Base-by-base conservation (phyloP, 108 stramenopile genomes). In the Skeletonema menzelii region DNA sequence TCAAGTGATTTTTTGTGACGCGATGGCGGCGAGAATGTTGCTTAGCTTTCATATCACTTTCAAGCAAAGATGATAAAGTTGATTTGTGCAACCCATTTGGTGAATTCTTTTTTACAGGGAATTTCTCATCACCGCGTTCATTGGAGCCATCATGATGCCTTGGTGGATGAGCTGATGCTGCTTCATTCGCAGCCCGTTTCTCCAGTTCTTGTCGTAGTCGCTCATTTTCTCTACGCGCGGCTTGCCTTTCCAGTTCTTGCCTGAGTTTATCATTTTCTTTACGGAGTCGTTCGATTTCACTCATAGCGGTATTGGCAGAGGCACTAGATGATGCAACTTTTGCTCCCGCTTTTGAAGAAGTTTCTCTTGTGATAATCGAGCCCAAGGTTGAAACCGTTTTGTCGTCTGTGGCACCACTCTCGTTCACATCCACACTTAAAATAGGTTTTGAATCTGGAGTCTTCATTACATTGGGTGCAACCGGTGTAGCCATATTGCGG, bases 201-300 rank as follows among this genome's bases (percentile, higher is more conserved):
- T 42, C 40, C 40, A 42, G n/a, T 15, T 27, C 24, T 24, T 55
- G 17, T 53, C 62, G 40, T 17, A 63, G 59, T 11, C 53, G 66
- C 5, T 67, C 44, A 60, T 75, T 75, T 49, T 42, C 40, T 42
- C 40, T 15, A 42, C 40, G 40, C 15, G 4, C 20, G 8, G 49
- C 49, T 53, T 53, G 49, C 17, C 22, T 53, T 20, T 22, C 19
- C 49, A 77, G 63, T 49, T 70, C 47, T 40, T 77, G 57, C 1
- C 76, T 56, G 19, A 77, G 56, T 12, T 24, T 68, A 63, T 65
- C 76, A 26, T 77, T 77, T 49, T 77, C 76, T 65, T 47, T 69
- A 15, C 76, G 56, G 6, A 77, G 76, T 40, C 69, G 56, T 20
- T 77, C 69, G 44, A 77, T 77, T 77, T 77, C 76, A 44, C 68